Evolutionary conservation across 2,329 filamentous ascomycete genomes (phyloP), one percentile per base, ranked within the genome.

Genomic region (Sclerotinia borealis): DNA sequence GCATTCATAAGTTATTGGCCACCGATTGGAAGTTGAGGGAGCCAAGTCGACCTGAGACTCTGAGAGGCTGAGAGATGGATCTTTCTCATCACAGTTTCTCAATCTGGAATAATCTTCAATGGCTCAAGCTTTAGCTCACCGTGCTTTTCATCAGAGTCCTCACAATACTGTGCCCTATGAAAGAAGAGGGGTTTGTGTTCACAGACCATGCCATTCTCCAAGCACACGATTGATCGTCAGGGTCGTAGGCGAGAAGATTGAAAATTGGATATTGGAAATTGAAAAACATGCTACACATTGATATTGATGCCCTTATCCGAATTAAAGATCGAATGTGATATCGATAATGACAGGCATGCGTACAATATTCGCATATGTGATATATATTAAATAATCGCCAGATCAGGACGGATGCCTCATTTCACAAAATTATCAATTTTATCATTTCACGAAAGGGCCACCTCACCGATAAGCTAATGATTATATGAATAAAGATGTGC

Each of bases 131-230:
- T 17, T 29, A 43, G 52, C 25, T 41, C 52, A n/a, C 19, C 19
- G 6, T 43, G 37, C 39, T 31, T 17, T 11, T 36, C 11, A 34
- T 22, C 29, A 56, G 13, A 11, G 10, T 17, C 25, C 22, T 27
- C 13, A 36, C 34, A 36, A n/a, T 29, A 41, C 27, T 52, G 31
- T 51, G 25, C 3, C 10, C 10, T 51, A 49, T 15, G 25, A n/a
- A 50, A 49, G 43, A 61, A 54, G 59, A 61, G 59, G 59, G 48
- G 59, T 54, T 55, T 36, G 59, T 43, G 48, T 61, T 54, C 48
- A 54, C 48, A 54, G 47, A 52, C 59, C 48, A 52, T 54, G 36
- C 37, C 55, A 61, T 55, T 49, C 37, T 61, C 47, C 22, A 4
- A 37, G 36, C 31, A 34, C 48, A 43, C 48, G 48, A 41, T 61